Conservation (phyloP, 352 stramenopile genomes). For the Nothophytophthora sp. region DNA sequence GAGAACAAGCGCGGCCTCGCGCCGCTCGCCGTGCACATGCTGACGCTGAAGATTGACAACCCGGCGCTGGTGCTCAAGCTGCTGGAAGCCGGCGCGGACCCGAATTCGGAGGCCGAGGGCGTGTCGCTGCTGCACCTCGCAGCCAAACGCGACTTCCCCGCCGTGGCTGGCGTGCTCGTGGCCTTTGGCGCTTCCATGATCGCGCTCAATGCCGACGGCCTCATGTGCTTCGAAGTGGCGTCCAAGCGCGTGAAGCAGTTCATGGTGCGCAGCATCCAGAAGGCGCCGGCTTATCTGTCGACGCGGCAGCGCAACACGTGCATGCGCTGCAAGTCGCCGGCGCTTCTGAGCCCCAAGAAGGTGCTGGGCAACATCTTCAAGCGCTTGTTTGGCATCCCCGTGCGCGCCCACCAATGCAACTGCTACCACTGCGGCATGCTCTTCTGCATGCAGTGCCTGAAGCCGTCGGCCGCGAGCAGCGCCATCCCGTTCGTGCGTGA, state of each 20-base stretch:
- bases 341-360: constrained; percentile 48
- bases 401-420: constrained; percentile 60
- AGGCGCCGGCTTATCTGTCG: constrained; percentile 45
- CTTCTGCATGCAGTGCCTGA: constrained; percentile 71
- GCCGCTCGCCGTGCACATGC: constrained; percentile 75
- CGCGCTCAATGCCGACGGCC: constrained; percentile 61
- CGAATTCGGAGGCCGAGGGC: constrained; percentile 65
- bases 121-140: constrained; percentile 67
- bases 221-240: constrained; percentile 84
- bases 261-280: constrained; percentile 69
- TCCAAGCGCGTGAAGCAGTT: constrained; percentile 58
- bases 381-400: constrained; percentile 39
- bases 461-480: constrained; percentile 43
- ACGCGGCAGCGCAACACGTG: constrained; percentile 61
- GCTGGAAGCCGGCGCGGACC: constrained; percentile 55
- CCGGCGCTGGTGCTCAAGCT: constrained; percentile 63
- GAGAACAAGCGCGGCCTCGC: constrained; percentile 70
- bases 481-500: constrained; percentile 58
- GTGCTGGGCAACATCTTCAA: constrained; percentile 62
- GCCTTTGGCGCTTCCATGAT: constrained; percentile 63
- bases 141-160: constrained; percentile 46
- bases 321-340: constrained; percentile 66
- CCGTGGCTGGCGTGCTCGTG: constrained; percentile 58
- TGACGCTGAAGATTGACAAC: constrained; percentile 80
- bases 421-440: constrained; percentile 86